These are phyloP conservation scores for Eimeria praecox DNA, from an alignment of 169 alveolate species.

Conservation along the genomic window DNA sequence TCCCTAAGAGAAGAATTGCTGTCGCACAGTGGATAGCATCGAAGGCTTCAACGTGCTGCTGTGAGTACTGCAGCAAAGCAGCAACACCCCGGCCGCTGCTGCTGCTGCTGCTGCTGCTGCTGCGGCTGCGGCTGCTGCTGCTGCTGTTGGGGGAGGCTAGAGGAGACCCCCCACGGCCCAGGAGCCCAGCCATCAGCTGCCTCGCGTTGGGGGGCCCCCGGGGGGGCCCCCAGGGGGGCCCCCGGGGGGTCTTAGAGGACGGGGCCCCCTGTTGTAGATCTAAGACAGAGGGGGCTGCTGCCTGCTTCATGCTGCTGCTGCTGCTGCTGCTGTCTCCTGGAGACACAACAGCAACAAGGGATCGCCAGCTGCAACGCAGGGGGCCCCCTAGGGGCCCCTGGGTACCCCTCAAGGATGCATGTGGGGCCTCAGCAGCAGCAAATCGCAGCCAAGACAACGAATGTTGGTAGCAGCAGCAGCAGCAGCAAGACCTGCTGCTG, in stretches of 20 bases:
- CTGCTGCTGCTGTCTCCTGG: not conserved
- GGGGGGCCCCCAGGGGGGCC: slow-evolving; percentile 29
- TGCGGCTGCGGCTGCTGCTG: not conserved
- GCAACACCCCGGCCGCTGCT: slow-evolving; percentile 18
- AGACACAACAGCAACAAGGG: no score
- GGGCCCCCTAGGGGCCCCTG: not conserved
- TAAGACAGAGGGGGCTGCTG: not conserved
- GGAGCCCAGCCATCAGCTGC: slow-evolving; percentile 55
- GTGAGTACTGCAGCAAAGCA: slow-evolving; percentile 31
- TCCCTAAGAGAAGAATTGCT: slow-evolving; percentile 23
- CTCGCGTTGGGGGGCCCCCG: slow-evolving; percentile 45
- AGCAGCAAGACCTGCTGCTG: not conserved
- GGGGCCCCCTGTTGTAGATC: not conserved
- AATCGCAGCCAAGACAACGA: not conserved
- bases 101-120: slow-evolving; percentile 30
- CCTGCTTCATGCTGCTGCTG: not conserved
- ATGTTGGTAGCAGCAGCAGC: not conserved
- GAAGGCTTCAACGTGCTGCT: slow-evolving; percentile 8
- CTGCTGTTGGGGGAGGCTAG: not conserved
- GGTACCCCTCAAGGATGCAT: not conserved
- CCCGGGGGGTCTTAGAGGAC: not conserved
- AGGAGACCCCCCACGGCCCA: slow-evolving; percentile 29
- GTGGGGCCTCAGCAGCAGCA: not conserved
- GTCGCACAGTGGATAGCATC: slow-evolving; percentile 21
- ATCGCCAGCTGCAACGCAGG: not conserved